Conservation (phyloP, 352 stramenopile species). For the Globisporangium cederbergense region DNA sequence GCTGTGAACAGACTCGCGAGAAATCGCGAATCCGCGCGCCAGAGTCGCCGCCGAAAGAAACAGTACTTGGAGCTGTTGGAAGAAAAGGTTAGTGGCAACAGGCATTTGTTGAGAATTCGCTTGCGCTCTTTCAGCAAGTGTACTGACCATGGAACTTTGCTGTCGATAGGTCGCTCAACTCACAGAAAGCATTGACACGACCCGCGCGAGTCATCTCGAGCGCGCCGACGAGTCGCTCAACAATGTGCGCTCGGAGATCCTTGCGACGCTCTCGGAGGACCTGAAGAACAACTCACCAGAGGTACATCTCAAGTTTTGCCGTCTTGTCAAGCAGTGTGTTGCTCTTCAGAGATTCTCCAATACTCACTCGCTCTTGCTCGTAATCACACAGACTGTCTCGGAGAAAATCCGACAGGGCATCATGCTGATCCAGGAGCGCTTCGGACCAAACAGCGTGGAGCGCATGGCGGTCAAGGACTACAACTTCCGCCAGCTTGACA, state of each 20-base stretch:
- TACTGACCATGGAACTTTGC: neutral
- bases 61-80: constrained; percentile 87
- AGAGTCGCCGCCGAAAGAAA: constrained; percentile 88
- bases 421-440: constrained; percentile 76
- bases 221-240: constrained; percentile 73
- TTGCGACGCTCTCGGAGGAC: constrained; percentile 66
- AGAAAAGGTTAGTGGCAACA: constrained; percentile 55
- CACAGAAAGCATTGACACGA: constrained; percentile 84
- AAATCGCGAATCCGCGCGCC: constrained; percentile 86
- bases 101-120: neutral
- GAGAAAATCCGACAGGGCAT: constrained; percentile 81
- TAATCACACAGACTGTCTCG: constrained; percentile 27
- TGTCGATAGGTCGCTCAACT: constrained; percentile 70
- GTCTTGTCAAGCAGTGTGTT: too few relatives aligned
- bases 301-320: constrained; percentile 19
- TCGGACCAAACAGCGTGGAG: constrained; percentile 83
- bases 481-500: constrained; percentile 87
- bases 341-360: too few relatives aligned
- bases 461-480: constrained; percentile 86
- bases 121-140: neutral
- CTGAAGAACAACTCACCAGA: constrained; percentile 60
- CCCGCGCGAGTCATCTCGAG: constrained; percentile 73
- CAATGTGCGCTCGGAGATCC: constrained; percentile 69
- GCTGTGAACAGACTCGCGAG: constrained; percentile 46
- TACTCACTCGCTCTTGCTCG: neutral